These are phyloP conservation scores for Nicotiana otophora DNA, from an alignment of 257 asterid genomes.

Conservation along the genomic window DNA sequence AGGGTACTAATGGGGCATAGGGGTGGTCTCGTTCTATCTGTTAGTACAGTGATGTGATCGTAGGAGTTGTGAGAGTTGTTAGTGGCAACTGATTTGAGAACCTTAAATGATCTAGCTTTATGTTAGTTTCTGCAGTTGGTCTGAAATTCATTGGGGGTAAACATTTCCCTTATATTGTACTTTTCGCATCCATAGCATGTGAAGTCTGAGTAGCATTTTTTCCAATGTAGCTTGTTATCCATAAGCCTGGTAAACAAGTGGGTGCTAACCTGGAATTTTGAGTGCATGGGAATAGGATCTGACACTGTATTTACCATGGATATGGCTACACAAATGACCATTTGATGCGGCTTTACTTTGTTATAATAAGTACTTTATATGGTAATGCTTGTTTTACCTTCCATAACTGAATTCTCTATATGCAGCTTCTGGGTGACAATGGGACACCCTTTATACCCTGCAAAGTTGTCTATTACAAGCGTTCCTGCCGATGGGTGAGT, in stretches of 20 bases:
- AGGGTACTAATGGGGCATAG: not conserved
- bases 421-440: slow-evolving; percentile 83
- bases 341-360: not conserved
- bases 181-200: not conserved
- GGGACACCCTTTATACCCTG: slow-evolving; percentile 63
- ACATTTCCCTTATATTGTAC: not conserved
- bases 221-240: not conserved
- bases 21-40: not conserved
- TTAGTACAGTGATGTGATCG: not conserved
- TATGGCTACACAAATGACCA: not conserved
- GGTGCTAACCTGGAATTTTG: not conserved
- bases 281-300: not conserved
- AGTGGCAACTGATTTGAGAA: not conserved
- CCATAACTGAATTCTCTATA: slow-evolving; percentile 6
- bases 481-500: slow-evolving; percentile 86
- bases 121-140: not conserved
- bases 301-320: not conserved
- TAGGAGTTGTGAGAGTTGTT: slow-evolving; percentile 1
- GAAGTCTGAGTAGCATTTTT: not conserved
- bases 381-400: not conserved
- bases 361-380: not conserved
- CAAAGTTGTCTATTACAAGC: slow-evolving; percentile 60
- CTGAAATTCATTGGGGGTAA: not conserved
- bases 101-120: not conserved
- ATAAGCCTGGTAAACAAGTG: not conserved